Evolutionary conservation across 2,329 filamentous ascomycete genomes (phyloP), one percentile per base, ranked within the genome.

Genomic region (Botrytis elliptica): DNA sequence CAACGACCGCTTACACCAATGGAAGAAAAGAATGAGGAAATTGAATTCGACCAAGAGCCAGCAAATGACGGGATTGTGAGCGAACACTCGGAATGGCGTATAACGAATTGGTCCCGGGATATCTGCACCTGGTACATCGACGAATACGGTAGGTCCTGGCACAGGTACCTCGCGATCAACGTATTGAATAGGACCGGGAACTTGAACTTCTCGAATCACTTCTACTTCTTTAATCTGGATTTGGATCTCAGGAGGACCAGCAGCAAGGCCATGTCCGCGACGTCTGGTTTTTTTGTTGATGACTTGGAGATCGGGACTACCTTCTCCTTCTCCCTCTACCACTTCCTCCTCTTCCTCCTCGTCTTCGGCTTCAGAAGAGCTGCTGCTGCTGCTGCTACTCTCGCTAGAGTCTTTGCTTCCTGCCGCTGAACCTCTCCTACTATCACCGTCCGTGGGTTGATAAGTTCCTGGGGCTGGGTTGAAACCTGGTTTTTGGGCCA

Each of bases 21-120:
- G 67, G 29, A 52, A 22, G 33, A 62, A 68, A 3, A 73, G 65
- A 4, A 69, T 3, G 49, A 73, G 52, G 33, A 69, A 69, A 52
- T 73, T 73, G 40, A 57, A 69, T 68, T 73, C 69, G 67, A 77
- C 65, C 46, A 77, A 40, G 38, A 73, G 71, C 64, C 66, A 65
- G 40, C 72, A 67, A 18, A 62, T 18, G 18, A 73, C 16, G 14
- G 71, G 71, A 70, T 73, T 44, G 42, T 73, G 71, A 60, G 71
- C 71, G 64, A 42, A 69, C 14, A 69, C 44, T 29, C 42, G 71
- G 52, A 69, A 73, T 59, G 71, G 71, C 7, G 55, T 60, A 40
- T 70, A 73, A 22, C 55, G 71, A 49, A 60, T 46, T 29, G 64
- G 64, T 12, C 64, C 64, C 16, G 63, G 38, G 29, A 69, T 25